Evolutionary conservation across 768 basidiomycete species (phyloP), one percentile per base, ranked within the genome.

Genomic region (Termitomyces sp.): DNA sequence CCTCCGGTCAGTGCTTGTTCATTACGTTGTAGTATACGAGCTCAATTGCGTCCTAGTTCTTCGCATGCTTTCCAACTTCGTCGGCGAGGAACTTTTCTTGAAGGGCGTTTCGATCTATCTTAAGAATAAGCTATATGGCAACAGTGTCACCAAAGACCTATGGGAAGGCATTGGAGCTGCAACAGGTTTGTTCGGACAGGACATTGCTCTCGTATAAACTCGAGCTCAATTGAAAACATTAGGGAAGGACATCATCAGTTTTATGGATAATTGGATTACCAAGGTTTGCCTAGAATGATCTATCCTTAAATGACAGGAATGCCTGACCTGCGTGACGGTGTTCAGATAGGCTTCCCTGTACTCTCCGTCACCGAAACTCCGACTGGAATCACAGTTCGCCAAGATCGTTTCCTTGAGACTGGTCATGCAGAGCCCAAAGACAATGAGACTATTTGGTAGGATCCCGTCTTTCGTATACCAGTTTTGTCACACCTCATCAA

Each of bases 221-320:
- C 20, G 26, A 30, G 36, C 18, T 30, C 35, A 20, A 42, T 42
- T 20, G 40, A 47, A n/a, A n/a, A 40, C 24, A 20, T 44, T 20
- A 83, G 83, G 80, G 8, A 68, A 86, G 22, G 85, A 97, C 63
- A 80, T 95, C 38, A 78, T 87, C 3, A 77, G 78, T 50, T 78
- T 98, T 64, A 94, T 98, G 91, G 83, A 91, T 58, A 88, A 88
- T 68, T 99, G 95, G 96, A 88, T 93, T 40, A 81, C 84, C 54
- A 90, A 92, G 78, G 87, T 85, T 33, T 6, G 64, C 54, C 10
- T 14, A 35, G 28, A 10, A 26, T 53, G 20, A 47, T 47, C 36
- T 33, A 40, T 45, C 33, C 26, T 18, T n/a, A 50, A 42, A 54
- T 42, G 13, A 42, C 20, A 9, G 35, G 35, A 36, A 56, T 47